Evolutionary conservation across 306 rosid genomes (phyloP).

Genomic region (Nissolia schottii): DNA sequence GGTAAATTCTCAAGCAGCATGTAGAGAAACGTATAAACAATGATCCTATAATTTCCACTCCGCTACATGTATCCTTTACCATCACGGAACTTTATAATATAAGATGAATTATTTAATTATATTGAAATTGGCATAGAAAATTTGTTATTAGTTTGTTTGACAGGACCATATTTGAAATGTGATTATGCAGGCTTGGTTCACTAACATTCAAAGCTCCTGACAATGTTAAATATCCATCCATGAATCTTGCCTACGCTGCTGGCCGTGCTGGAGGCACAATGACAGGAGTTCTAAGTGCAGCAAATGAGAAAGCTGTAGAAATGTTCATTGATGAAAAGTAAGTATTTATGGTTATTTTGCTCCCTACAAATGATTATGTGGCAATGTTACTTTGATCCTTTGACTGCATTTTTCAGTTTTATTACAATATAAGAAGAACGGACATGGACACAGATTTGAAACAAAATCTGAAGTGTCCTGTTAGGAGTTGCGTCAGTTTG

Average conservation of each 20-base stretch:
- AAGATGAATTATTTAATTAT: background rate
- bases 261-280: slow-evolving; percentile 99
- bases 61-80: background rate
- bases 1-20: background rate
- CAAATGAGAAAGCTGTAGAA: slow-evolving; percentile 98
- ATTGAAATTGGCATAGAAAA: background rate
- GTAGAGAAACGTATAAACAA: background rate
- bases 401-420: background rate
- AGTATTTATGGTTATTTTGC: slow-evolving; percentile 15
- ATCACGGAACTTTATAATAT: background rate
- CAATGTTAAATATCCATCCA: slow-evolving; percentile 88
- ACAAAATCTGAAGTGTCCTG: no score
- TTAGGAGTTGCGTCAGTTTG: background rate
- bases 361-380: background rate
- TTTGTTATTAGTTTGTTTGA: slow-evolving; percentile 11
- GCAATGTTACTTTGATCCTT: background rate
- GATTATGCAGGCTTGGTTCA: slow-evolving; percentile 83
- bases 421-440: no score
- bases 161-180: slow-evolving; percentile 13
- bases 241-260: slow-evolving; percentile 95
- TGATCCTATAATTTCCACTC: background rate
- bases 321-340: slow-evolving; percentile 92
- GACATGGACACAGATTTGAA: no score
- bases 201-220: slow-evolving; percentile 89
- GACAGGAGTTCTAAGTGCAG: slow-evolving; percentile 99